These are phyloP conservation scores for Mortierella antarctica DNA, from an alignment of 192 early-diverging fungal genomes.

Conservation along the genomic window DNA sequence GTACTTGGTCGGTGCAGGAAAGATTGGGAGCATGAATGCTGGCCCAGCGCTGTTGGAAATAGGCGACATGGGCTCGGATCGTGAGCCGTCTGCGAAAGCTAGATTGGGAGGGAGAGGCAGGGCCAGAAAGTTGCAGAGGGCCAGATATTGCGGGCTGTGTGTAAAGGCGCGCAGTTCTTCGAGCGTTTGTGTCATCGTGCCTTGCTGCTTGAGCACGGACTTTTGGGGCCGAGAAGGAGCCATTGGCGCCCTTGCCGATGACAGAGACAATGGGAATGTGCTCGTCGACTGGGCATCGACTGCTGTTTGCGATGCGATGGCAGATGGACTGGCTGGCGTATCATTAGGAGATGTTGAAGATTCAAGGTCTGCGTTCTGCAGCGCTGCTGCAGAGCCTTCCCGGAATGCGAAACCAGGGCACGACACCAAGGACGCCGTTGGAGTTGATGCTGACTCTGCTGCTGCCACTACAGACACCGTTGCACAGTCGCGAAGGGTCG, in stretches of 20 bases:
- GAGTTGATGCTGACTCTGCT: not conserved
- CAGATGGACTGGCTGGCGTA: no score
- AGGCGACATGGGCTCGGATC: constrained; percentile 41
- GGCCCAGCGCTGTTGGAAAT: not conserved
- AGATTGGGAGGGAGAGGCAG: not conserved
- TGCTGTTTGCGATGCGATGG: no score
- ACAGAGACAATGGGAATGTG: not conserved
- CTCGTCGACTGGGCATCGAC: no score
- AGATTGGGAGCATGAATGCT: constrained; percentile 16
- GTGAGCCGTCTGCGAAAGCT: not conserved
- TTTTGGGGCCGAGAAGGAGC: constrained; percentile 12
- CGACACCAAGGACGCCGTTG: no score
- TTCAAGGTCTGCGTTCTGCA: no score
- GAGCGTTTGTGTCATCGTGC: constrained; percentile 26
- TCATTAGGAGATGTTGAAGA: no score
- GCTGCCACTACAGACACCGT: not conserved
- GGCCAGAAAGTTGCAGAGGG: constrained; percentile 6
- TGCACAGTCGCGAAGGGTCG: no score
- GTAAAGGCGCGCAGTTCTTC: constrained; percentile 41
- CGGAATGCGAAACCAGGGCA: no score
- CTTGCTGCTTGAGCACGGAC: constrained; percentile 29
- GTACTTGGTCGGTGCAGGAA: constrained; percentile 26
- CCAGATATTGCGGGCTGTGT: constrained; percentile 15
- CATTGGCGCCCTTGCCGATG: not conserved
- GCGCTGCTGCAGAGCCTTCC: not conserved